Base-by-base conservation (phyloP, 768 basidiomycete species). In the Pleurotus ostreatus region DNA sequence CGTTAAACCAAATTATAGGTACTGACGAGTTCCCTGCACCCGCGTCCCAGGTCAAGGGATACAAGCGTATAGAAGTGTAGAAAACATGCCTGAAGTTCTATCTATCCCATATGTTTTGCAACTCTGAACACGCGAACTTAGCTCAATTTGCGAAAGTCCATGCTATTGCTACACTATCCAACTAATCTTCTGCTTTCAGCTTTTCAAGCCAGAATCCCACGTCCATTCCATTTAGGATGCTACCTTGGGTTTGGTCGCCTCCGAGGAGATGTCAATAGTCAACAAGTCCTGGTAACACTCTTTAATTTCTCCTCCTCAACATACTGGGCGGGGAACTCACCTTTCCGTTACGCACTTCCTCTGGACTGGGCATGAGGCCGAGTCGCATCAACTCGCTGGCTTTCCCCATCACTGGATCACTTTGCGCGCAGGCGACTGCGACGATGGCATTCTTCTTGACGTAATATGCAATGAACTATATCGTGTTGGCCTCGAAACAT, bases 401-500 rank as follows among this genome's bases (percentile, higher is more conserved):
- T 70, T 88, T 87, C 56, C 81, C 78, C 26, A 93, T 88, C 30
- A 91, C 78, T 1, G 92, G 92, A 63, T 93, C 92, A 56, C 82
- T 82, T 67, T 86, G 85, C 88, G 92, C 92, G 62, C 86, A 82
- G 1, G 86, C 80, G 25, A 89, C 84, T 16, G 88, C 89, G 43
- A 86, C 74, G 39, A 91, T 75, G 58, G 79, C 82, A 57, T 79
- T 81, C 26, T 69, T 70, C 68, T 86, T 84, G 45, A 81, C 77
- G 67, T 92, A 92, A 70, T 89, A 93, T 2, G 89, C 89, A 44
- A 90, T 78, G 63, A 93, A 93, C 88, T 89, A 55, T 2, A 57
- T 13, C 48, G 9, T 15, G 49, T 44, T 53, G 9, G n/a, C 26
- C 2, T 52, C 20, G 30, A 56, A 59, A 4, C 56, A 23, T 9